phyloP scores from a whole-genome alignment of 2,329 filamentous ascomycete species.

The Ascochyta rabiei region DNA sequence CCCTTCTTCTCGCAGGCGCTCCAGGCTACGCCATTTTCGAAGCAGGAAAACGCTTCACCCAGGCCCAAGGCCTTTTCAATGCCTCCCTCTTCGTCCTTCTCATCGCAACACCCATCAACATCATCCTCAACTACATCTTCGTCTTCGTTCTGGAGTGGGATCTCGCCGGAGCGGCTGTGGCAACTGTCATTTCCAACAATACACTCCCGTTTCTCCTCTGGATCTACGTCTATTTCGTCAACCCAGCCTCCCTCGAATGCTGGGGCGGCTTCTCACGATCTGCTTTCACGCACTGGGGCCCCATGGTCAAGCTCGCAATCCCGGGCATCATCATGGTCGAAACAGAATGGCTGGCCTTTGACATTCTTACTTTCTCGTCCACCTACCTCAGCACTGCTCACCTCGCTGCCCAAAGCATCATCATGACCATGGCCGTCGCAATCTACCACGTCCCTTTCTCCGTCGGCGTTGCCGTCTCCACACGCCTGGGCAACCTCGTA shows the following conservation, averaged over 20 bases:
- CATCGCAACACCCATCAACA: constrained; percentile 57
- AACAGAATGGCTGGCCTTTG: constrained; percentile 58
- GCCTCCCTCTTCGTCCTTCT: constrained; percentile 56
- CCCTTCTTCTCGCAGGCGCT: constrained; percentile 56
- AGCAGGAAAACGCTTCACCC: constrained; percentile 60
- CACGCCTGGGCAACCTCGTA: constrained; percentile 49
- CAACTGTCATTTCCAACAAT: constrained; percentile 57
- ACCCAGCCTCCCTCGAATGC: constrained; percentile 51
- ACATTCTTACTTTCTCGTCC: constrained; percentile 69
- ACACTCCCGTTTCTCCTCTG: constrained; percentile 57
- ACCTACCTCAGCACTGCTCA: constrained; percentile 79
- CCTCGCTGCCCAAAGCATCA: constrained; percentile 74
- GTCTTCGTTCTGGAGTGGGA: constrained; percentile 52
- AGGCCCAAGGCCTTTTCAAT: constrained; percentile 62
- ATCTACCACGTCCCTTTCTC: constrained; percentile 51
- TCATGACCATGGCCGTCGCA: constrained; percentile 45
- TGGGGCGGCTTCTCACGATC: constrained; percentile 77
- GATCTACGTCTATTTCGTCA: constrained; percentile 53
- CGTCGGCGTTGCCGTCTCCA: constrained; percentile 48
- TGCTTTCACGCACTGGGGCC: constrained; percentile 75
- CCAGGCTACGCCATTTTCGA: constrained; percentile 63
- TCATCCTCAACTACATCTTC: constrained; percentile 58
- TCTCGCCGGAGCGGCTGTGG: constrained; percentile 59
- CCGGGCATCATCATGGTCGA: constrained; percentile 94
- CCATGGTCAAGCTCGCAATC: constrained; percentile 86